phyloP scores from a whole-genome alignment of 305 asterid species.

The Fraxinus albicans region DNA sequence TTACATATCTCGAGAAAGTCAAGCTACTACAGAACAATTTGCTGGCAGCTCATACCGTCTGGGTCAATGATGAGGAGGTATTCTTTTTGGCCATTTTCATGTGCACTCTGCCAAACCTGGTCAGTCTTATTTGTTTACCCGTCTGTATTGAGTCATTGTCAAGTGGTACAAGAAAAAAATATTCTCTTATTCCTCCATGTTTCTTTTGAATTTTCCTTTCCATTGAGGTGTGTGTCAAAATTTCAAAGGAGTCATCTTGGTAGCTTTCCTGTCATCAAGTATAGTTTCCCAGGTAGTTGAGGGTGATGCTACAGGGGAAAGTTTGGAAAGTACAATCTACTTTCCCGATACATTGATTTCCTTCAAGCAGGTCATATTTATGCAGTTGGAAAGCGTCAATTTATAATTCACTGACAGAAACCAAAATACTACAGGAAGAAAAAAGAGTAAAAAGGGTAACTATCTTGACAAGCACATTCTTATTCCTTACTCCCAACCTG shows the following conservation, averaged over 20 bases:
- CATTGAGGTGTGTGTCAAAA: neutral
- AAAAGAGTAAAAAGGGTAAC: neutral
- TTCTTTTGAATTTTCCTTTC: neutral
- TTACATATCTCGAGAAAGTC: slow-evolving; percentile 62
- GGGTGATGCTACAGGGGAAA: neutral
- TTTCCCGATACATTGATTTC: neutral
- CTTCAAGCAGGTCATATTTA: neutral
- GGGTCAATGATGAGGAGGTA: slow-evolving; percentile 73
- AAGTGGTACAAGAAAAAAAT: neutral
- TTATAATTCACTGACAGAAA: neutral
- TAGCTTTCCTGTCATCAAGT: neutral
- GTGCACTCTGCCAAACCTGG: neutral
- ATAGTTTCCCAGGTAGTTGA: neutral
- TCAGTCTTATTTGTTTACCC: neutral
- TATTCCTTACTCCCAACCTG: neutral
- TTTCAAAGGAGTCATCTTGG: neutral
- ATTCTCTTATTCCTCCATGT: neutral
- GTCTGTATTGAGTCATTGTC: neutral
- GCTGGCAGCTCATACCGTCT: slow-evolving; percentile 80
- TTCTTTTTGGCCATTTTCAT: neutral
- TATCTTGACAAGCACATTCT: neutral
- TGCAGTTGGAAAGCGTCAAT: neutral
- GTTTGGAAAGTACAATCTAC: neutral
- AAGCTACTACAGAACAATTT: slow-evolving; percentile 55
- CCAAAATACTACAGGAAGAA: neutral